phyloP scores from a whole-genome alignment of 768 basidiomycete genomes.

The Tricholoma furcatifolium region DNA sequence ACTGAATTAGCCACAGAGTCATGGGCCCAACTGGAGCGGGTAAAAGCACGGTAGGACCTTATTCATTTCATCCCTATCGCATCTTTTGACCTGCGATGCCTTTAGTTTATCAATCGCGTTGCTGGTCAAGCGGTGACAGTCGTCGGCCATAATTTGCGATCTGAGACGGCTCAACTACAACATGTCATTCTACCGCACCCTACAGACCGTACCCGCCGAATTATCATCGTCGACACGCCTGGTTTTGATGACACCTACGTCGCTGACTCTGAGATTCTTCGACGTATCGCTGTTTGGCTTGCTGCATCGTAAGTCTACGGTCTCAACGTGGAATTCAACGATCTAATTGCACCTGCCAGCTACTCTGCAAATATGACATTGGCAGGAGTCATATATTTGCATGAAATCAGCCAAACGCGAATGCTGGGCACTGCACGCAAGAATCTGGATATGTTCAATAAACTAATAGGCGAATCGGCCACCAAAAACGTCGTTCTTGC shows the following conservation, averaged over 20 bases:
- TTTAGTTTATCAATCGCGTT: conserved; percentile 7
- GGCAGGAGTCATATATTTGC: conserved; percentile 4
- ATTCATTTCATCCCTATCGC: not conserved
- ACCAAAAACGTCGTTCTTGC: not conserved
- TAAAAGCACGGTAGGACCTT: conserved; percentile 11
- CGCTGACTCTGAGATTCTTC: not conserved
- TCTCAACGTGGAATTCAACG: not conserved
- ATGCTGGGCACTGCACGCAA: not conserved
- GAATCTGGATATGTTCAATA: not conserved
- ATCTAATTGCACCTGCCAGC: not conserved
- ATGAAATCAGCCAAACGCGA: conserved; percentile 8
- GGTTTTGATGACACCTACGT: conserved; percentile 8
- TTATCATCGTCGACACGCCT: conserved; percentile 10
- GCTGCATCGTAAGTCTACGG: not conserved
- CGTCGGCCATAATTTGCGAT: not conserved
- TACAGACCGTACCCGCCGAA: not conserved
- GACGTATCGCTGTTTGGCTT: conserved; percentile 7
- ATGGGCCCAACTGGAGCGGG: conserved; percentile 14
- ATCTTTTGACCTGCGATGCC: not conserved
- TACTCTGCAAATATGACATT: not conserved
- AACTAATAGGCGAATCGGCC: not conserved
- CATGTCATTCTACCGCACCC: not conserved
- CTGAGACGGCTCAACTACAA: not conserved
- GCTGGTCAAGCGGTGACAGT: not conserved
- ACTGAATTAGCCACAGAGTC: conserved; percentile 1